Conservation (phyloP, 192 early-diverging fungal genomes). For the Blastocladiella britannica region DNA sequence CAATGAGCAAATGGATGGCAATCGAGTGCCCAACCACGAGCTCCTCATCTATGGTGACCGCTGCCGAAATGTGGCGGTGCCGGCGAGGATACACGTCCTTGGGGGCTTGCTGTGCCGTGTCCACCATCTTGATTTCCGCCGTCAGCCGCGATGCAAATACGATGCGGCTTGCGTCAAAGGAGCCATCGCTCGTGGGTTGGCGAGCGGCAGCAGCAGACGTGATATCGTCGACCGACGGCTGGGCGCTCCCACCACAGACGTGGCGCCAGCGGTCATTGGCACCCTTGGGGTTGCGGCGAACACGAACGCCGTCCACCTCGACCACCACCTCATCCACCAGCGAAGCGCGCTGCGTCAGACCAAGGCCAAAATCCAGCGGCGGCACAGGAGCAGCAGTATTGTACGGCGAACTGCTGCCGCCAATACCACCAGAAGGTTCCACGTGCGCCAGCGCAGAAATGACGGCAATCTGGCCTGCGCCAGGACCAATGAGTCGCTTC, state of each 20-base stretch:
- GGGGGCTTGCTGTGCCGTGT: too few relatives aligned
- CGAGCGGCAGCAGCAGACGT: background rate
- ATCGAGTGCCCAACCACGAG: too few relatives aligned
- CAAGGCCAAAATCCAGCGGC: background rate
- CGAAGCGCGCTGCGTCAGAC: background rate
- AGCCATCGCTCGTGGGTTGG: background rate
- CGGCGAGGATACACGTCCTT: too few relatives aligned
- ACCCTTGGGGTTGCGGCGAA: background rate
- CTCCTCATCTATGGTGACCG: too few relatives aligned
- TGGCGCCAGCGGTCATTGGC: too few relatives aligned
- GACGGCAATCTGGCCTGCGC: background rate
- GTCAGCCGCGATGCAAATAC: background rate
- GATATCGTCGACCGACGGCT: background rate
- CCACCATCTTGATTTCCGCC: too few relatives aligned
- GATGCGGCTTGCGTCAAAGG: background rate
- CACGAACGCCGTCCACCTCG: background rate
- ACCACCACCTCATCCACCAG: background rate
- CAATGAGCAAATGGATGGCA: too few relatives aligned
- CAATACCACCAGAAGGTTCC: background rate
- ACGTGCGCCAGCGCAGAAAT: background rate
- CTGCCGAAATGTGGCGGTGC: too few relatives aligned
- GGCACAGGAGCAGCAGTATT: background rate
- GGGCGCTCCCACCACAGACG: background rate
- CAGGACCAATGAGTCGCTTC: too few relatives aligned
- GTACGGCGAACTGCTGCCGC: background rate